A percentile compares a stretch with the other conserved stretches of the same genome.
Evolutionary conservation across 352 stramenopile species (phyloP).

Genomic region (Globisporangium nagaii): DNA sequence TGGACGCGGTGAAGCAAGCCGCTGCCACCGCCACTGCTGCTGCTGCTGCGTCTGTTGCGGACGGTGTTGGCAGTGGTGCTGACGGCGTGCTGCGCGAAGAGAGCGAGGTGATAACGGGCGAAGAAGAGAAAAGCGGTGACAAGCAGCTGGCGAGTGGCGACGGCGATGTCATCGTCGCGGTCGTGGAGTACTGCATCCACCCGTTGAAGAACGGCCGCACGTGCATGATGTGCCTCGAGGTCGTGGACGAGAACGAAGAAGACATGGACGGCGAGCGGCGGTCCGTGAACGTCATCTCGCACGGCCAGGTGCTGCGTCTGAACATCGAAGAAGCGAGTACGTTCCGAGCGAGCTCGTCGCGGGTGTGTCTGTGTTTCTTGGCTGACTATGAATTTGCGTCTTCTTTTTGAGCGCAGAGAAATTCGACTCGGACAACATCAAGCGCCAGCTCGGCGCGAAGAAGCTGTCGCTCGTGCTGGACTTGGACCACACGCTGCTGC

Average conservation of each 20-base stretch:
- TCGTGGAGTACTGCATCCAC: conserved; percentile 79
- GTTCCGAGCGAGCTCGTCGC: conserved; percentile 17
- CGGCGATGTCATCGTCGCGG: conserved; percentile 26
- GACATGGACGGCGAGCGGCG: conserved; percentile 42
- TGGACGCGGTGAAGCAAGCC: neutral
- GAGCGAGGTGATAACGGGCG: conserved; percentile 3
- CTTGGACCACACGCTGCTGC: conserved; percentile 96
- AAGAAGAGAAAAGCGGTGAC: neutral
- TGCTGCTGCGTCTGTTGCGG: neutral
- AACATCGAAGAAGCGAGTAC: conserved; percentile 96
- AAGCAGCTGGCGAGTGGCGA: neutral
- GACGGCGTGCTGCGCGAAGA: conserved; percentile 7
- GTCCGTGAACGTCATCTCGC: conserved; percentile 76
- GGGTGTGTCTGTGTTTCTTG: conserved; percentile 35
- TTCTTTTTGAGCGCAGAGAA: conserved; percentile 46
- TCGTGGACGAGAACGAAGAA: conserved; percentile 66
- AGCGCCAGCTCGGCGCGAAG: conserved; percentile 78
- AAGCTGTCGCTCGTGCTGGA: conserved; percentile 96
- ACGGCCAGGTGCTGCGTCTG: conserved; percentile 90
- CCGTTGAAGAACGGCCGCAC: conserved; percentile 64
- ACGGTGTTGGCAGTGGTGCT: neutral
- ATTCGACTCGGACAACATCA: conserved; percentile 82
- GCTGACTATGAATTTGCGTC: conserved; percentile 10
- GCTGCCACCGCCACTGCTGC: neutral
- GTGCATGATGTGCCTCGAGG: conserved; percentile 75